Conservation (phyloP, 257 asterid genomes). For the Solanum rostratum region DNA sequence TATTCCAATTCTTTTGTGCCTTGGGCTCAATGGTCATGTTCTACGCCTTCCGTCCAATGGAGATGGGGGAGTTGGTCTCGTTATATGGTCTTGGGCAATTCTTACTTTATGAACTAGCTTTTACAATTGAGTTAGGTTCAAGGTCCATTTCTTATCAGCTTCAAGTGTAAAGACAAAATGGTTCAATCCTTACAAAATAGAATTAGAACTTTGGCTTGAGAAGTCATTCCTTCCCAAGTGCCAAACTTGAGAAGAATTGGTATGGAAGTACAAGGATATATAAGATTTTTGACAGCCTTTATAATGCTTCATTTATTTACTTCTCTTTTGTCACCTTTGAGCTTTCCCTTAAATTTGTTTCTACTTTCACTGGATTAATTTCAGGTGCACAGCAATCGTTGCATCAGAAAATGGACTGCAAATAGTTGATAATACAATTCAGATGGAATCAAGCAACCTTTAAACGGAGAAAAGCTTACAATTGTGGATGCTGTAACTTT, state of each 20-base stretch:
- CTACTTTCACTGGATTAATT: background rate
- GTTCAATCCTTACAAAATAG: background rate
- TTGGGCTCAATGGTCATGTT: background rate
- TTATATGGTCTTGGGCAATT: too few relatives aligned
- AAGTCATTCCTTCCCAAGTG: background rate
- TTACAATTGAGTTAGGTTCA: background rate
- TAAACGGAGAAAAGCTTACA: background rate
- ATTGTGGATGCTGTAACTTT: background rate
- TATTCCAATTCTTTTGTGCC: background rate
- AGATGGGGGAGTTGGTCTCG: background rate
- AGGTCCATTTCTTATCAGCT: background rate
- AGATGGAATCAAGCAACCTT: constrained; percentile 25
- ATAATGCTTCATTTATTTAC: too few relatives aligned
- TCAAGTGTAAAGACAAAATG: background rate
- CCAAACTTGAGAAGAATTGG: background rate
- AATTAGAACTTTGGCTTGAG: background rate
- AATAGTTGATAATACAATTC: constrained; percentile 23
- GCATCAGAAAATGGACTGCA: constrained; percentile 36
- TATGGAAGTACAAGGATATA: background rate
- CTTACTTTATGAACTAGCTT: background rate
- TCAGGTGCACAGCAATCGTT: constrained; percentile 58
- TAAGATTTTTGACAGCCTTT: background rate
- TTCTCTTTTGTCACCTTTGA: background rate
- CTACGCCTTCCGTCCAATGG: background rate
- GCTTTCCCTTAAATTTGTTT: background rate